Conservation (phyloP, 2,329 filamentous ascomycete genomes). For the Aureobasidium sp. region DNA sequence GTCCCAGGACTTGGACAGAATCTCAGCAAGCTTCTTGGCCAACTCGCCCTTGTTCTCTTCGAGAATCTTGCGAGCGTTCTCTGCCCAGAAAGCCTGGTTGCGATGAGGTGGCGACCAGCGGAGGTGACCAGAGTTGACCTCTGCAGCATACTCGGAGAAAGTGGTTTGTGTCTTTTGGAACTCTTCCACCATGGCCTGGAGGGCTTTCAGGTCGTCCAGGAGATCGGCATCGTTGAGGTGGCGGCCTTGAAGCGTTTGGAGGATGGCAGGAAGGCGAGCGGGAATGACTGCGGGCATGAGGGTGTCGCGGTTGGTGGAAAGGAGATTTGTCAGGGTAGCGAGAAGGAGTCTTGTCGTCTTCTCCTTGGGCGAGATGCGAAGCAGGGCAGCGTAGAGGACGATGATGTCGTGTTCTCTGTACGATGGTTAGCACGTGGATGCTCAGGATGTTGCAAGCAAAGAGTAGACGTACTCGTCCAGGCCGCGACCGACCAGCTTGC, state of each 20-base stretch:
- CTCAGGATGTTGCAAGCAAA: neutral
- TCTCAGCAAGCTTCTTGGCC: slow-evolving; percentile 74
- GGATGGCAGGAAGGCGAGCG: slow-evolving; percentile 64
- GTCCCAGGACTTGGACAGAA: slow-evolving; percentile 74
- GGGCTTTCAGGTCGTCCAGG: slow-evolving; percentile 42
- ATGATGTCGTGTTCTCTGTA: slow-evolving; percentile 85
- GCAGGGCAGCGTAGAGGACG: slow-evolving; percentile 81
- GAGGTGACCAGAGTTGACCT: slow-evolving; percentile 78
- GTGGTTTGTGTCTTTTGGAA: slow-evolving; percentile 67
- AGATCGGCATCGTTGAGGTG: slow-evolving; percentile 48
- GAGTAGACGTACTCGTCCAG: slow-evolving; percentile 65
- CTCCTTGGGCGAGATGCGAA: slow-evolving; percentile 90
- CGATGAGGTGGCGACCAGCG: slow-evolving; percentile 90
- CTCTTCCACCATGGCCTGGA: slow-evolving; percentile 66
- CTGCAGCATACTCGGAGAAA: slow-evolving; percentile 66
- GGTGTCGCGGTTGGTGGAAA: slow-evolving; percentile 61
- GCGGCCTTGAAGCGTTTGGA: slow-evolving; percentile 50
- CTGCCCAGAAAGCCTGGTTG: slow-evolving; percentile 80
- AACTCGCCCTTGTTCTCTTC: slow-evolving; percentile 75
- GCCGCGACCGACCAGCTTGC: slow-evolving; percentile 61
- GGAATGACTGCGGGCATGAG: slow-evolving; percentile 79
- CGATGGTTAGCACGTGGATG: slow-evolving; percentile 21
- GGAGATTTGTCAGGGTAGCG: slow-evolving; percentile 81
- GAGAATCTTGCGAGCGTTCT: slow-evolving; percentile 81
- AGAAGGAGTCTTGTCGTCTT: slow-evolving; percentile 92